These are phyloP conservation scores for Colletotrichum orbiculare DNA, from an alignment of 2,329 filamentous ascomycete species.

Conservation along the genomic window DNA sequence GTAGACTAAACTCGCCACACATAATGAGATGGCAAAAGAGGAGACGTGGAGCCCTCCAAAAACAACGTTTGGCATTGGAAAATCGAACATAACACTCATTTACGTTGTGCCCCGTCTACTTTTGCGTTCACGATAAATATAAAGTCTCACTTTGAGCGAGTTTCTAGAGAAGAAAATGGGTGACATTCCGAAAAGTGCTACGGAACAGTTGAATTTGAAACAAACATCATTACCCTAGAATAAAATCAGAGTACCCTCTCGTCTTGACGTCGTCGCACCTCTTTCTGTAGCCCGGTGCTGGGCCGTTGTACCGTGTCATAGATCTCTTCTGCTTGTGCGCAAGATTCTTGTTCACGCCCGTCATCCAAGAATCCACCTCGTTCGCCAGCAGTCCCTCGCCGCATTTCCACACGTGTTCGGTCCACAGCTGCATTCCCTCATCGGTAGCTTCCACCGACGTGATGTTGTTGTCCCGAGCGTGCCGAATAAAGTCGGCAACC, in stretches of 20 bases:
- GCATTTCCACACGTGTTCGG: slow-evolving; percentile 59
- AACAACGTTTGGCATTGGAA: too few species aligned
- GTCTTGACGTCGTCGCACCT: slow-evolving; percentile 48
- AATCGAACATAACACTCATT: too few species aligned
- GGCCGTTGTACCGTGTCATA: slow-evolving; percentile 59
- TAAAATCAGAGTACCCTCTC: slow-evolving; percentile 34
- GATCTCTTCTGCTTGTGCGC: slow-evolving; percentile 56
- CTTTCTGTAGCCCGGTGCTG: slow-evolving; percentile 55
- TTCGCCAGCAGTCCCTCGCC: slow-evolving; percentile 56
- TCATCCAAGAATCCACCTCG: slow-evolving; percentile 66
- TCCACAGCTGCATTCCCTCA: slow-evolving; percentile 54
- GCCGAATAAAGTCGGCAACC: slow-evolving; percentile 49
- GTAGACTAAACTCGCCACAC: too few species aligned
- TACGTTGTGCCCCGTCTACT: too few species aligned
- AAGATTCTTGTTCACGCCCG: slow-evolving; percentile 64
- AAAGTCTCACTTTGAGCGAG: too few species aligned
- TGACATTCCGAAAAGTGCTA: too few species aligned
- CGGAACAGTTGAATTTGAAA: too few species aligned
- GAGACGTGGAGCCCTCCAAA: too few species aligned
- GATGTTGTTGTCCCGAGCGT: slow-evolving; percentile 45
- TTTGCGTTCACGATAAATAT: too few species aligned
- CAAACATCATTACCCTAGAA: too few species aligned
- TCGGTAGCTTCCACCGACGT: slow-evolving; percentile 53
- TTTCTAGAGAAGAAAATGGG: too few species aligned
- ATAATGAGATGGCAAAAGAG: too few species aligned